Base-by-base conservation (phyloP, 495 filamentous ascomycete genomes). In the Trichoderma erinaceum region DNA sequence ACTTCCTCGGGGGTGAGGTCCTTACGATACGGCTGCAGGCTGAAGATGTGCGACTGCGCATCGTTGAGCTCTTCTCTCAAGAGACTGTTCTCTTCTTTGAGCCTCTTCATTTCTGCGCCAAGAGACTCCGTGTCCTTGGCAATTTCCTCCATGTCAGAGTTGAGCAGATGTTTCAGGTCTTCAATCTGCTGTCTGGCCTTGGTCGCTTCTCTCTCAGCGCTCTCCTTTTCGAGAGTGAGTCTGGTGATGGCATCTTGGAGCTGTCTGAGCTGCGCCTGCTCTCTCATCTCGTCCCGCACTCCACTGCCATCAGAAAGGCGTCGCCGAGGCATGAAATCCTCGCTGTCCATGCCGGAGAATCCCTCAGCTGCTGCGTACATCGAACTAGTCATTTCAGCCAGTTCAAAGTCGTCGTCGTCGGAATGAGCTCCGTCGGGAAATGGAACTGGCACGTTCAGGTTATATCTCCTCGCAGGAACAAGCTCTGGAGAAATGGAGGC, bases 41-140 rank as follows among this genome's bases (percentile, higher is more conserved):
- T 74, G 67, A 75, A 75, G 65, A 78, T 77, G 68, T 78, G 76
- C 10, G 74, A 74, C 35, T 74, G 67, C 25, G 73, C 70, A 16
- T 75, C 73, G 46, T 71, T 68, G 11, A 76, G 65, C 41, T 75
- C 70, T 16, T 69, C 68, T 68, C 61, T 66, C 8, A 75, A 52
- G 13, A 25, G 46, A 44, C 58, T 63, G 23, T 68, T 71, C 64
- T 74, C 70, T 21, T 43, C 27, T 41, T 64, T 15, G 8, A 74
- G 68, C 23, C 7, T 41, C 43, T 66, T 67, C 7, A 71, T 15
- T 7, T 32, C 44, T 29, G 66, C 29, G 16, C 25, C 48, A 21
- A 44, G 43, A n/a, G 32, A 21, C 18, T 66, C 67, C 25, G 48
- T 66, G 1, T 44, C 65, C 25, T 44, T 65, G 3, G 29, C 41